Conservation (phyloP, 2,329 filamentous ascomycete species). For the Curvularia eragrostidis region DNA sequence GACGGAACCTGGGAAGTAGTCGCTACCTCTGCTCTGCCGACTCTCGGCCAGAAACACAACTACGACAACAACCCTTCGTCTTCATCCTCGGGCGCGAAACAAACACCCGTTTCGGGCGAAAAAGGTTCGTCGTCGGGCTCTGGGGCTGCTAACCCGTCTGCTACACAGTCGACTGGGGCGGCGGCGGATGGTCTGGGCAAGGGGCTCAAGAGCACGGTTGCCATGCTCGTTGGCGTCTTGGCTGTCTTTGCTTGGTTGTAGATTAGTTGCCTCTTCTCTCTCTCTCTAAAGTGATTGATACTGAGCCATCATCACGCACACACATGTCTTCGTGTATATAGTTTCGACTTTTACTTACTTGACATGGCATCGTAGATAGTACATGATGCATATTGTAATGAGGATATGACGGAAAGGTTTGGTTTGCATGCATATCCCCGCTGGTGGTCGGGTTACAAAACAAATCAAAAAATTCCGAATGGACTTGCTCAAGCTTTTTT, state of each 20-base stretch:
- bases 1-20: conserved; percentile 74
- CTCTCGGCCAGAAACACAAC: conserved; percentile 60
- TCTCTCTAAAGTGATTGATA: background rate
- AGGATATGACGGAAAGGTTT: background rate
- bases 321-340: conserved; percentile 8
- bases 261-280: background rate
- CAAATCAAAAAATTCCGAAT: background rate
- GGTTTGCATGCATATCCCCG: background rate
- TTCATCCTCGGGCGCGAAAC: conserved; percentile 1
- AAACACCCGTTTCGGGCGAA: conserved; percentile 5
- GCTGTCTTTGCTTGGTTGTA: conserved; percentile 34
- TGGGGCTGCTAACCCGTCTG: conserved; percentile 12
- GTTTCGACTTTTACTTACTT: background rate
- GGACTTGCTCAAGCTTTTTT: background rate
- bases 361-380: background rate
- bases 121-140: conserved; percentile 1
- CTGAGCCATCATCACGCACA: background rate
- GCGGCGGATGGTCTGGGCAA: conserved; percentile 27
- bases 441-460: background rate
- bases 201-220: conserved; percentile 31
- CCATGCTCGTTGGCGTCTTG: conserved; percentile 29
- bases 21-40: conserved; percentile 72
- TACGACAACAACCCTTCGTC: conserved; percentile 17
- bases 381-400: background rate
- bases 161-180: conserved; percentile 22